These are phyloP conservation scores for Withania somnifera DNA, from an alignment of 305 asterid genomes.

Conservation along the genomic window DNA sequence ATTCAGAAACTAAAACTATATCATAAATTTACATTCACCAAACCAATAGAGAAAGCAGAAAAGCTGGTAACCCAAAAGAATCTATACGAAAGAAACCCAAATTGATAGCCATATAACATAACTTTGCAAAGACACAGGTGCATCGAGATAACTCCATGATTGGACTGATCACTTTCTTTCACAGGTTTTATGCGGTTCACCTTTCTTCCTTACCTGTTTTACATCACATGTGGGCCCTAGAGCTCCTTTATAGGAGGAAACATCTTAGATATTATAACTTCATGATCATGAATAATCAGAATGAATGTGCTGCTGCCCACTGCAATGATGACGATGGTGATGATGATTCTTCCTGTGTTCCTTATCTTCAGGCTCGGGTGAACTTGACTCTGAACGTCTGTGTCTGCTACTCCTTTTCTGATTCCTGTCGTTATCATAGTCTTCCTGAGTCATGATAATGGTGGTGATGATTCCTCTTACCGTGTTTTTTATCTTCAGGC, in stretches of 20 bases:
- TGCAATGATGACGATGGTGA: no score
- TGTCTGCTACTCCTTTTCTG: not conserved
- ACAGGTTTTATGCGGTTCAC: not conserved
- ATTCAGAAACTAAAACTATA: not conserved
- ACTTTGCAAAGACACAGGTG: not conserved
- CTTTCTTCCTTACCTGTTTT: not conserved
- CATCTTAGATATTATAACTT: not conserved
- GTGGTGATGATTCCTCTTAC: conserved; percentile 3
- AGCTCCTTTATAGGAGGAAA: not conserved
- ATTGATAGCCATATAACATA: not conserved
- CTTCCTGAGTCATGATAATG: not conserved
- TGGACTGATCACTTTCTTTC: not conserved
- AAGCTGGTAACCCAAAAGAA: not conserved
- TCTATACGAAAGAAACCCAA: not conserved
- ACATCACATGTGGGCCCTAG: not conserved
- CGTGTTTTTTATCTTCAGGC: conserved; percentile 9
- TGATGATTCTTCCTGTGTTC: conserved; percentile 13
- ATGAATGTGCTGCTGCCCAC: not conserved
- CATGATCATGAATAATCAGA: not conserved
- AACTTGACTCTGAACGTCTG: not conserved
- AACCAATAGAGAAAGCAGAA: not conserved
- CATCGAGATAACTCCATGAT: not conserved
- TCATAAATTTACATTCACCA: not conserved
- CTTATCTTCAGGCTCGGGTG: conserved; percentile 7
- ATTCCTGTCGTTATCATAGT: not conserved